Conservation (phyloP, 495 filamentous ascomycete species). For the Aspergillus kassunensis region DNA sequence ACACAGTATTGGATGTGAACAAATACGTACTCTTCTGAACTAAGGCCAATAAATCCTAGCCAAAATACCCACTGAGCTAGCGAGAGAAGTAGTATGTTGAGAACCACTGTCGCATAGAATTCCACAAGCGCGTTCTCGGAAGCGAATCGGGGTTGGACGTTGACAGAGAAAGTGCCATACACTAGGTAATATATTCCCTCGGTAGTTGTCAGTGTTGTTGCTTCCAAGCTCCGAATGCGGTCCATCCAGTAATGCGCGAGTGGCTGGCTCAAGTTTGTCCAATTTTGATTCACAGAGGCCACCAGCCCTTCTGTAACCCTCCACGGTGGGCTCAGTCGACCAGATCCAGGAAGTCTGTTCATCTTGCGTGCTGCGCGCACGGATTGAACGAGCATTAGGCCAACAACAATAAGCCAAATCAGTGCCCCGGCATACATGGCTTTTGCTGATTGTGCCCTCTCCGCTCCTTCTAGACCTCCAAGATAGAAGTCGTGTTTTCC, state of each 20-base stretch:
- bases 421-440: constrained; percentile 13
- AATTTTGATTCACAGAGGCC: background rate
- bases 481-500: constrained; percentile 17
- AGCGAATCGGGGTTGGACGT: background rate
- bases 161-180: constrained; percentile 7
- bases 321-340: background rate
- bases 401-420: constrained; percentile 8
- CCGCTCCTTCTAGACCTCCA: constrained; percentile 13
- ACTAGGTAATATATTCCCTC: background rate
- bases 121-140: background rate
- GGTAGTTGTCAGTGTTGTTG: background rate
- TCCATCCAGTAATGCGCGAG: background rate
- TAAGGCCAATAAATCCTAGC: constrained; percentile 12
- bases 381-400: background rate
- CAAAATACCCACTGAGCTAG: constrained; percentile 14
- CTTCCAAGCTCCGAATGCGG: background rate
- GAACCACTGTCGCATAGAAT: background rate
- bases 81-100: constrained; percentile 7
- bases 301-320: background rate
- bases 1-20: background rate
- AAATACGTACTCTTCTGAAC: constrained; percentile 11
- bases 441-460: background rate
- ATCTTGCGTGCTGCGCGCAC: background rate
- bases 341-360: background rate
- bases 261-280: background rate